phyloP scores from a whole-genome alignment of 2,329 filamentous ascomycete genomes.

The Didymella segeticola region DNA sequence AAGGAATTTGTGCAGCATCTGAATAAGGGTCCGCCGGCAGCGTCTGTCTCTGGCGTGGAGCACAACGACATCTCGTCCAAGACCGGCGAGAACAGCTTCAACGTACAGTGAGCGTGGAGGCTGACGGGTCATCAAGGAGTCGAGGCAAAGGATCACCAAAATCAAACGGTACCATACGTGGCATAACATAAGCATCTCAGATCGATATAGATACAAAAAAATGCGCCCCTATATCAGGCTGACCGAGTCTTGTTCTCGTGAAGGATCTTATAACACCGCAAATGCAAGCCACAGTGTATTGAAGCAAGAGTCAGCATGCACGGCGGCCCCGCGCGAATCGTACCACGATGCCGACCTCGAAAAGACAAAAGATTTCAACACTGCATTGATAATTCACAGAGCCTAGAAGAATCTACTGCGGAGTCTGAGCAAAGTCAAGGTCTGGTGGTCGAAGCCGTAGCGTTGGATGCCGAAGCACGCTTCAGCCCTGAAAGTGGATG shows the following conservation, averaged over 20 bases:
- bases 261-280: not conserved
- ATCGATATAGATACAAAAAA: no score
- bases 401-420: not conserved
- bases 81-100: constrained; percentile 72
- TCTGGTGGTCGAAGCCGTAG: constrained; percentile 3
- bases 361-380: not conserved
- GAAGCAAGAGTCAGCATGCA: not conserved
- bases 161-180: no score
- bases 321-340: not conserved
- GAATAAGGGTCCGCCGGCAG: constrained; percentile 73
- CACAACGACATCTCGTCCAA: constrained; percentile 69
- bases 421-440: constrained; percentile 2
- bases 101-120: constrained; percentile 24
- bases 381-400: not conserved
- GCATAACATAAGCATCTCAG: not conserved
- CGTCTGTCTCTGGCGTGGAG: constrained; percentile 77
- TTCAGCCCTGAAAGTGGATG: constrained; percentile 19
- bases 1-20: constrained; percentile 76
- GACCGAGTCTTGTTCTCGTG: not conserved
- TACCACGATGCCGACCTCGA: not conserved
- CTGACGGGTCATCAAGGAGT: not conserved
- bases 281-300: not conserved
- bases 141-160: not conserved
- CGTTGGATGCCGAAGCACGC: constrained; percentile 5
- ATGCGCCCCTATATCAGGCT: not conserved